Evolutionary conservation across 148 eudicot genomes (phyloP).

Genomic region (Cornus controversa): DNA sequence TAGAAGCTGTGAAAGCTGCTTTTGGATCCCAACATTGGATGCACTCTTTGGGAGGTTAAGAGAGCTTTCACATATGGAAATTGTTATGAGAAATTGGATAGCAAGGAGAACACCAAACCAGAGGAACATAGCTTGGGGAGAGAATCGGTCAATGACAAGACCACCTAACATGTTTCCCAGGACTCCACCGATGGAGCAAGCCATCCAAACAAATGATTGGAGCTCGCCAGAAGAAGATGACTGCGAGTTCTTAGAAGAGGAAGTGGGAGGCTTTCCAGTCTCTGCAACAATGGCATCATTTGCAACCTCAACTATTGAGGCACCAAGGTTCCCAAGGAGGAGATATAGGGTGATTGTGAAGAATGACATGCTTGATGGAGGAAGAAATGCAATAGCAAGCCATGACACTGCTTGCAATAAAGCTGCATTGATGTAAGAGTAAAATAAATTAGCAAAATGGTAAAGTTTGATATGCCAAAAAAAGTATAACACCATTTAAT

Average conservation of each 20-base stretch:
- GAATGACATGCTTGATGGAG: conserved; percentile 62
- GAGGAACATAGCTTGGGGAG: conserved; percentile 58
- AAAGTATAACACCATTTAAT: not conserved
- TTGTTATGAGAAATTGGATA: conserved; percentile 56
- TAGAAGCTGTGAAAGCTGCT: conserved; percentile 59
- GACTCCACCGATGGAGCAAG: conserved; percentile 77
- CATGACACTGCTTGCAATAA: conserved; percentile 83
- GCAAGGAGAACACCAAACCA: conserved; percentile 47
- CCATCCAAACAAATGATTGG: conserved; percentile 94
- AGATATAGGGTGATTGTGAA: conserved; percentile 65
- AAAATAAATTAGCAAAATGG: not conserved
- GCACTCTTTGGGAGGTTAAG: conserved; percentile 64
- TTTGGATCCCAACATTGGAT: conserved; percentile 44
- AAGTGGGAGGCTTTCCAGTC: conserved; percentile 46
- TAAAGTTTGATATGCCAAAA: not conserved
- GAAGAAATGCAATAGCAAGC: conserved; percentile 61
- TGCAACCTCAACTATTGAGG: conserved; percentile 86
- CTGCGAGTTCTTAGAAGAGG: conserved; percentile 31
- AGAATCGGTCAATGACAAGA: conserved; percentile 43
- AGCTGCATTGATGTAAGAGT: conserved; percentile 46
- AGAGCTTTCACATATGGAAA: conserved; percentile 50
- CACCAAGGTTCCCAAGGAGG: conserved; percentile 84
- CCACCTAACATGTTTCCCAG: conserved; percentile 79
- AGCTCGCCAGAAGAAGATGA: conserved; percentile 62
- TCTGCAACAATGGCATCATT: conserved; percentile 96